Conservation (phyloP, 768 basidiomycete genomes). For the Agaricus bisporus region DNA sequence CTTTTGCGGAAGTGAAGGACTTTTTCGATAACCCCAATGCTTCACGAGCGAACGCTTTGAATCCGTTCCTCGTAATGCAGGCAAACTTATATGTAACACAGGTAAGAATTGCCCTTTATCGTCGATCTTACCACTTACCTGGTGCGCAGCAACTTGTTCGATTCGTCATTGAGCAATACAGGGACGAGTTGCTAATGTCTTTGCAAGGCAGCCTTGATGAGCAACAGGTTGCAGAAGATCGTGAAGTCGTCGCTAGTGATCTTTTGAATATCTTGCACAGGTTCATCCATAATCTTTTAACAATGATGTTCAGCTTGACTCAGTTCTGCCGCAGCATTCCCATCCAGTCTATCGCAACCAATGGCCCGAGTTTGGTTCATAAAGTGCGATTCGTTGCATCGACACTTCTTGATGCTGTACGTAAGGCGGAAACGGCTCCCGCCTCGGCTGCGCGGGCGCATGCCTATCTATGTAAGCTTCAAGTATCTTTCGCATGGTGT, state of each 20-base stretch:
- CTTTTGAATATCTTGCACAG: conserved; percentile 82
- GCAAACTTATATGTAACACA: conserved; percentile 91
- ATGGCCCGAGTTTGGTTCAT: conserved; percentile 80
- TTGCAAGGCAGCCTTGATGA: conserved; percentile 64
- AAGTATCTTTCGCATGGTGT: conserved; percentile 6
- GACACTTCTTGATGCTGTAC: conserved; percentile 78
- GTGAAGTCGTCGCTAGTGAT: conserved; percentile 83
- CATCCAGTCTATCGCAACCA: conserved; percentile 88
- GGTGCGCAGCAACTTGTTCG: conserved; percentile 78
- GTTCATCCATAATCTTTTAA: conserved; percentile 26
- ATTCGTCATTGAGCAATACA: conserved; percentile 89
- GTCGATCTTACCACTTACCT: not conserved
- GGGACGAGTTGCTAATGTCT: conserved; percentile 72
- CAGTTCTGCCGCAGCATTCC: conserved; percentile 55
- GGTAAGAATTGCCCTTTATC: conserved; percentile 33
- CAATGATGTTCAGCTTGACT: conserved; percentile 6
- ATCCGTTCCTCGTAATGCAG: conserved; percentile 89
- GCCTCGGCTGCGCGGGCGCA: conserved; percentile 81
- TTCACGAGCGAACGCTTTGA: conserved; percentile 76
- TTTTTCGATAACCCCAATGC: conserved; percentile 92
- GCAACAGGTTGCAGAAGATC: conserved; percentile 58
- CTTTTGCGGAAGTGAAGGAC: conserved; percentile 84
- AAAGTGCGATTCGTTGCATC: conserved; percentile 94
- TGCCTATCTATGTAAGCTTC: conserved; percentile 75
- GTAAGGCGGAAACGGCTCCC: conserved; percentile 74